These are phyloP conservation scores for Sedum album DNA, from an alignment of 164 flowering plant species.

Conservation along the genomic window DNA sequence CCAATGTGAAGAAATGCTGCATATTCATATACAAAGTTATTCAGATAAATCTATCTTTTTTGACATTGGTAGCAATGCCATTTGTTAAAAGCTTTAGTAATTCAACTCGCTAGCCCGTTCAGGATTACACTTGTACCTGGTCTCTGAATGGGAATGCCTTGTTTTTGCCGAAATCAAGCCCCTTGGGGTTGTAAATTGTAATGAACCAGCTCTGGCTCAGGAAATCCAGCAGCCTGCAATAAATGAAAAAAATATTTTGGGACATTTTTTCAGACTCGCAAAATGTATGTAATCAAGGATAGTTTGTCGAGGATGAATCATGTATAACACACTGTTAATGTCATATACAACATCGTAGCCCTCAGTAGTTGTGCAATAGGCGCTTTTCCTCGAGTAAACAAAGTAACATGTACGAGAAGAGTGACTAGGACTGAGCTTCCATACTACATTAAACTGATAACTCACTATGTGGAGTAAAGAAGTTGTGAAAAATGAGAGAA, in stretches of 20 bases:
- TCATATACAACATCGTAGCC: slow-evolving; percentile 93
- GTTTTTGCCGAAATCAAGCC: slow-evolving; percentile 93
- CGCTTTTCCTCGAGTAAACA: slow-evolving; percentile 94
- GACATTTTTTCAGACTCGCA: no score
- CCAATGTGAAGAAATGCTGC: slow-evolving; percentile 96
- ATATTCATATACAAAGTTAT: slow-evolving; percentile 8
- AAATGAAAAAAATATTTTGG: no score
- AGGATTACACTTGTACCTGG: slow-evolving; percentile 41
- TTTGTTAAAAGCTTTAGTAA: no score
- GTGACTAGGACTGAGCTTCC: no score
- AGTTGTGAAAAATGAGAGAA: slow-evolving; percentile 13
- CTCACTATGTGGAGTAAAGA: no score
- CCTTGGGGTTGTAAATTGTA: slow-evolving; percentile 92
- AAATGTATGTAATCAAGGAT: not conserved
- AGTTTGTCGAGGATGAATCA: not conserved
- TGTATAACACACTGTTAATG: slow-evolving; percentile 55
- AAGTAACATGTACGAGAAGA: slow-evolving; percentile 78
- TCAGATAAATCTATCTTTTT: no score
- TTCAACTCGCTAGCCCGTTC: no score
- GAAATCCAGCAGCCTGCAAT: slow-evolving; percentile 87
- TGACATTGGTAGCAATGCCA: not conserved
- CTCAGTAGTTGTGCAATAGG: slow-evolving; percentile 80
- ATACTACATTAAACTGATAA: no score
- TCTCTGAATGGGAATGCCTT: slow-evolving; percentile 95
- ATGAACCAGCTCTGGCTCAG: slow-evolving; percentile 87